These are phyloP conservation scores for Pulveroboletus ravenelii DNA, from an alignment of 768 basidiomycete species.

Conservation along the genomic window DNA sequence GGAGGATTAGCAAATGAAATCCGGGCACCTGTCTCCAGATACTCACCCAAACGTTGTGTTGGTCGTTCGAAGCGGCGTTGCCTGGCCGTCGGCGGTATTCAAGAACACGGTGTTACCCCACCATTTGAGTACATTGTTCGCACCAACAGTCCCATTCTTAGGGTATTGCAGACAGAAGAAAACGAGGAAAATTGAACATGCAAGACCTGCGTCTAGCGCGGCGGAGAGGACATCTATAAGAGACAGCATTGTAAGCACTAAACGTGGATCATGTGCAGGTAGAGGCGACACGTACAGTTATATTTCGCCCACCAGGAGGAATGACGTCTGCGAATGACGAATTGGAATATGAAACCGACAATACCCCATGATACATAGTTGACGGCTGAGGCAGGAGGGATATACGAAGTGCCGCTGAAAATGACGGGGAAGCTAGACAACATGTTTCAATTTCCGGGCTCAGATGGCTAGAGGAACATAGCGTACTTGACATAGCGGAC, in stretches of 20 bases:
- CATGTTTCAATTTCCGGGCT: neutral
- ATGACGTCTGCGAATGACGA: constrained; percentile 53
- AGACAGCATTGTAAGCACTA: neutral
- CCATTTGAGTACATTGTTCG: constrained; percentile 51
- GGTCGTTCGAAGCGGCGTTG: constrained; percentile 6
- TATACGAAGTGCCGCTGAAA: constrained; percentile 55
- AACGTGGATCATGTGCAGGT: constrained; percentile 8
- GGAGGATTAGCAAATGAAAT: neutral
- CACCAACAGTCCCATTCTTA: constrained; percentile 54
- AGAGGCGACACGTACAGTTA: constrained; percentile 25
- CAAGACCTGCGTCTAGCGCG: constrained; percentile 66
- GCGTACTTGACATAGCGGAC: constrained; percentile 62
- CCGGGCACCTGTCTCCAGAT: neutral
- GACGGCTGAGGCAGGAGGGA: constrained; percentile 60
- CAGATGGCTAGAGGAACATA: neutral
- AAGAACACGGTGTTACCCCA: constrained; percentile 57
- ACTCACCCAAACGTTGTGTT: constrained; percentile 30
- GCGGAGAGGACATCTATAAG: constrained; percentile 58
- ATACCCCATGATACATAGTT: constrained; percentile 69
- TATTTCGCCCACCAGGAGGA: constrained; percentile 69
- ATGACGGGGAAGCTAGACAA: constrained; percentile 40
- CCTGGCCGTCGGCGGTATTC: constrained; percentile 30
- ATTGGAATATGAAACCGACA: constrained; percentile 65
- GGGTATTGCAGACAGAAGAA: constrained; percentile 67
- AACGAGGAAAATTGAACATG: constrained; percentile 51